These are phyloP conservation scores for Pachysolen tannophilus DNA, from an alignment of 805 yeast genomes.

Conservation along the genomic window DNA sequence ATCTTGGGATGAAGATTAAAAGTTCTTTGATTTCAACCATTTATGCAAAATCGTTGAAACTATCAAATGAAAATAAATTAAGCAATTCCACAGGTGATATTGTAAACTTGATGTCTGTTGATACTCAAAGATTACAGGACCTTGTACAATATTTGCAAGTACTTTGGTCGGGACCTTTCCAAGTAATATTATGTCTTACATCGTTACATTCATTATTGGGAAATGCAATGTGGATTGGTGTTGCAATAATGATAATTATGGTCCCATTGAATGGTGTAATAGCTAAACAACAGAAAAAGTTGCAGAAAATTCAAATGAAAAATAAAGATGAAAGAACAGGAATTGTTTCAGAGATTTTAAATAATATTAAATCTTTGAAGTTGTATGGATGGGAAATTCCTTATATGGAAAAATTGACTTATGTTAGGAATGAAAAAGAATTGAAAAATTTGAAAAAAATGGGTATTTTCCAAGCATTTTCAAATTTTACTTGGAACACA, in stretches of 20 bases:
- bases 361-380: slow-evolving; percentile 87
- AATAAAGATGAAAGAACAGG: slow-evolving; percentile 90
- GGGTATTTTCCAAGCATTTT: slow-evolving; percentile 63
- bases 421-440: slow-evolving; percentile 85
- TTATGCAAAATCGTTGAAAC: slow-evolving; percentile 57
- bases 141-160: slow-evolving; percentile 70
- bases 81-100: slow-evolving; percentile 83
- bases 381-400: slow-evolving; percentile 95
- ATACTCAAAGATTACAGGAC: slow-evolving; percentile 82
- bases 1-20: slow-evolving; percentile 69
- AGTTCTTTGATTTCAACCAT: slow-evolving; percentile 61
- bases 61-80: slow-evolving; percentile 67
- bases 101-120: slow-evolving; percentile 92
- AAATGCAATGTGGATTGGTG: slow-evolving; percentile 95
- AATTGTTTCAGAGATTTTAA: slow-evolving; percentile 77
- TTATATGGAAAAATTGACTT: slow-evolving; percentile 59
- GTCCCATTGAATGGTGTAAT: slow-evolving; percentile 72
- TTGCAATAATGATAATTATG: slow-evolving; percentile 64
- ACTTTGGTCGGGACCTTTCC: slow-evolving; percentile 92
- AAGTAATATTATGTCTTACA: slow-evolving; percentile 64
- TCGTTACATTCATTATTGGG: slow-evolving; percentile 72
- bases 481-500: slow-evolving; percentile 71
- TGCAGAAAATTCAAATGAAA: slow-evolving; percentile 83
- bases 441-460: slow-evolving; percentile 66
- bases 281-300: slow-evolving; percentile 56